phyloP scores from a whole-genome alignment of 192 early-diverging fungal genomes.

The Coemansia erecta region DNA sequence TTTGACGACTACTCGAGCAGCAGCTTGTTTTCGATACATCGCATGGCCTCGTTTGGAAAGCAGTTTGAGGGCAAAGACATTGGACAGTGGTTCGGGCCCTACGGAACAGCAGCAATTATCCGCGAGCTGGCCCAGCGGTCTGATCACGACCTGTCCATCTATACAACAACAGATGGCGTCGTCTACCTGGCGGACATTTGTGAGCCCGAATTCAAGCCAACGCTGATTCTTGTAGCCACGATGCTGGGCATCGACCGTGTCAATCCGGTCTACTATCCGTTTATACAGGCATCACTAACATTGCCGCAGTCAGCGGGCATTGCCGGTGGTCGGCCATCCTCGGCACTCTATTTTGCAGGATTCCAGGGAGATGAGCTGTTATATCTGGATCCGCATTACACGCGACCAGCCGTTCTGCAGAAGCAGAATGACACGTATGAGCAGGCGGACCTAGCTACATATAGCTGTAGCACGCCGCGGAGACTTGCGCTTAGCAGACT shows the following conservation, averaged over 20 bases:
- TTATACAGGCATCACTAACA: slow-evolving; percentile 67
- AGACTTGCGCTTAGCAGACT: slow-evolving; percentile 73
- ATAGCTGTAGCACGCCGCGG: slow-evolving; percentile 75
- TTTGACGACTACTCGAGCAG: slow-evolving; percentile 68
- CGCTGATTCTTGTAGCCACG: slow-evolving; percentile 82
- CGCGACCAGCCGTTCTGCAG: slow-evolving; percentile 59
- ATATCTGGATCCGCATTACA: slow-evolving; percentile 92
- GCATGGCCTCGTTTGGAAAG: slow-evolving; percentile 79
- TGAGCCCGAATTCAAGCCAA: slow-evolving; percentile 55
- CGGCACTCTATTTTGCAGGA: slow-evolving; percentile 91
- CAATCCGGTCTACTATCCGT: slow-evolving; percentile 81
- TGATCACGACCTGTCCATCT: slow-evolving; percentile 57
- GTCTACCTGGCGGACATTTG: slow-evolving; percentile 62
- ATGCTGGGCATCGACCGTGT: slow-evolving; percentile 87
- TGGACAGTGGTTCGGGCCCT: slow-evolving; percentile 98
- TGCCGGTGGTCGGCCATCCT: slow-evolving; percentile 93
- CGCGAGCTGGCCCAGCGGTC: slow-evolving; percentile 19
- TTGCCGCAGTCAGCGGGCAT: slow-evolving; percentile 83
- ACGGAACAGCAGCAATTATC: slow-evolving; percentile 47
- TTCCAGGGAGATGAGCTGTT: slow-evolving; percentile 73
- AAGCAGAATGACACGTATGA: slow-evolving; percentile 17
- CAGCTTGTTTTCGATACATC: slow-evolving; percentile 89
- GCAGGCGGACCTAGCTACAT: slow-evolving; percentile 69
- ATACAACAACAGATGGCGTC: slow-evolving; percentile 80
- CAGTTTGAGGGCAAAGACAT: slow-evolving; percentile 81